These are phyloP conservation scores for Populus hybrid DNA, from an alignment of 441 rosid genomes.

Conservation along the genomic window DNA sequence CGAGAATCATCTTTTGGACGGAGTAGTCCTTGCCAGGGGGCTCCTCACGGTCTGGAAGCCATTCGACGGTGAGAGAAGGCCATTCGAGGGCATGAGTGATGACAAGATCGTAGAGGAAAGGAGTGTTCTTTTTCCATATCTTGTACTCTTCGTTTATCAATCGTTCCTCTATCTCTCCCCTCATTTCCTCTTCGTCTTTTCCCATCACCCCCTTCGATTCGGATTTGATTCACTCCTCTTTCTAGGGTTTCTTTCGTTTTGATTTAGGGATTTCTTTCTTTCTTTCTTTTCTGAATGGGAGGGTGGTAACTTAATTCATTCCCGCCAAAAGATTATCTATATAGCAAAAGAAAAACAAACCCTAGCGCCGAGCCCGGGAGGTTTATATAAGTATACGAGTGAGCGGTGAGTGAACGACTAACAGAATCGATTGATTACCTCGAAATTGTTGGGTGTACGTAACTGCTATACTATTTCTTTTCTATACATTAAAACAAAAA, in stretches of 20 bases:
- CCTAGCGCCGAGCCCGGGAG: not conserved
- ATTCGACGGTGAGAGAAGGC: constrained; percentile 97
- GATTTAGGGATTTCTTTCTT: not conserved
- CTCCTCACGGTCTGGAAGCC: constrained; percentile 90
- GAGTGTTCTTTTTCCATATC: constrained; percentile 98
- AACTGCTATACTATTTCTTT: too few species aligned
- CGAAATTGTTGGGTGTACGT: too few species aligned
- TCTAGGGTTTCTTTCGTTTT: constrained; percentile 1
- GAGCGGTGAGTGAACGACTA: not conserved
- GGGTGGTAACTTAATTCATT: not conserved
- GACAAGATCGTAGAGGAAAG: constrained; percentile 89
- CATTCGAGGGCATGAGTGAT: constrained; percentile 95
- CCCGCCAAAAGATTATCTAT: constrained; percentile 18
- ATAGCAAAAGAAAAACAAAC: not conserved
- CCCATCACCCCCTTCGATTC: constrained; percentile 44
- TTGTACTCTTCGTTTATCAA: constrained; percentile 92
- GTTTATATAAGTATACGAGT: not conserved
- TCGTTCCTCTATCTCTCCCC: constrained; percentile 85
- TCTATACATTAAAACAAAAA: too few species aligned
- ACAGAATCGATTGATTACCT: too few species aligned
- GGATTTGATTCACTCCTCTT: not conserved
- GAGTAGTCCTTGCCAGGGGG: constrained; percentile 88
- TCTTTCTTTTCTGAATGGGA: not conserved
- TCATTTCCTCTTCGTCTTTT: constrained; percentile 90
- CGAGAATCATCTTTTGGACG: constrained; percentile 91